Evolutionary conservation across 176 grass and related monocot species (phyloP).

Genomic region (Guadua angustifolia): DNA sequence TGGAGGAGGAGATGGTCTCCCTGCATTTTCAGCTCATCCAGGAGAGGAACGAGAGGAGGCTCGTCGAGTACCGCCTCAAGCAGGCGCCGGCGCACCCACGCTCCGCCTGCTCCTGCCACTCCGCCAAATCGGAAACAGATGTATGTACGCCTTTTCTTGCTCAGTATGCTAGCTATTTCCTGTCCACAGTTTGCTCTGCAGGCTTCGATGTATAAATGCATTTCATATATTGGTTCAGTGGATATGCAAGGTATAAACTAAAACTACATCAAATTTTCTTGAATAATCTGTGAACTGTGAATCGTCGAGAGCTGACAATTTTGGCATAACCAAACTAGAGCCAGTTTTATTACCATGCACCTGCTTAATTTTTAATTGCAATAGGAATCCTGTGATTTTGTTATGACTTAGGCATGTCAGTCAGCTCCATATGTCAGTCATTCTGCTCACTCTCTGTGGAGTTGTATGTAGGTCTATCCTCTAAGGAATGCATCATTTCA

Average conservation of each 20-base stretch:
- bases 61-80: conserved; percentile 80
- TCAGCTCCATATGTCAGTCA: not conserved
- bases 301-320: not conserved
- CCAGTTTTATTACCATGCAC: not conserved
- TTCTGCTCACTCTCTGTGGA: no score
- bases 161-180: not conserved
- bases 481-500: not conserved
- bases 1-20: conserved; percentile 86
- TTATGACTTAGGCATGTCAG: not conserved
- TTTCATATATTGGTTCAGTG: not conserved
- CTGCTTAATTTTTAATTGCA: not conserved
- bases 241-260: not conserved
- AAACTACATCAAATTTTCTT: not conserved
- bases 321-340: no score
- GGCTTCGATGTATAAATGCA: not conserved
- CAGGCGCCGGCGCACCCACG: conserved; percentile 40
- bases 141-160: not conserved
- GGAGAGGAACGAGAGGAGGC: conserved; percentile 91
- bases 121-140: conserved; percentile 19
- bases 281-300: not conserved
- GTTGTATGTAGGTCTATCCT: not conserved
- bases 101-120: conserved; percentile 44
- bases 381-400: not conserved
- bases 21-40: conserved; percentile 95
- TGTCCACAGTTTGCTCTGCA: not conserved